Evolutionary conservation across 495 filamentous ascomycete genomes (phyloP).

Genomic region (Hamigera avellanea): DNA sequence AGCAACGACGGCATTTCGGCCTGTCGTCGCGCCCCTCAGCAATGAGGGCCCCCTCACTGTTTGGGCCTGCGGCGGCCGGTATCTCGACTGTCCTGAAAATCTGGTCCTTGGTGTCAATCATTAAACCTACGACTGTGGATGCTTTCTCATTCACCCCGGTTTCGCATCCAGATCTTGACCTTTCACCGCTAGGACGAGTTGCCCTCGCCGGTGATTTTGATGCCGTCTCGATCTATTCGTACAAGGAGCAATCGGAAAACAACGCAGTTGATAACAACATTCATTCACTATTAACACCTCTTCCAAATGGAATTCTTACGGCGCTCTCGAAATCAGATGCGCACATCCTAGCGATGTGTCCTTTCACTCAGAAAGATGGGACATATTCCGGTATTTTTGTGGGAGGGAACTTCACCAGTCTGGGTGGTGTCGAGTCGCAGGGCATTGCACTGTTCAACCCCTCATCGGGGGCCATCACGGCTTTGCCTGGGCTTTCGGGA

Average conservation of each 20-base stretch:
- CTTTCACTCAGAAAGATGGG: slow-evolving; percentile 58
- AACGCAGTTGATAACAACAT: slow-evolving; percentile 59
- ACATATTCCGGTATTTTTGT: slow-evolving; percentile 64
- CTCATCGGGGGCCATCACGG: slow-evolving; percentile 49
- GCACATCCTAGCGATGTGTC: slow-evolving; percentile 76
- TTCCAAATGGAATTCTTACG: slow-evolving; percentile 79
- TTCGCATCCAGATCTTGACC: slow-evolving; percentile 68
- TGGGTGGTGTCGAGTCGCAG: slow-evolving; percentile 61
- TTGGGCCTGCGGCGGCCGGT: slow-evolving; percentile 41
- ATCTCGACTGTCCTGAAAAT: slow-evolving; percentile 26
- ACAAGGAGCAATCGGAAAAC: slow-evolving; percentile 62
- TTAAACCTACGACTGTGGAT: slow-evolving; percentile 32
- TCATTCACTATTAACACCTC: slow-evolving; percentile 66
- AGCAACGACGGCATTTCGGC: slow-evolving; percentile 6
- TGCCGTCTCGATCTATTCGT: slow-evolving; percentile 82
- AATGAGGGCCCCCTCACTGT: slow-evolving; percentile 49
- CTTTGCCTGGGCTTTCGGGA: slow-evolving; percentile 68
- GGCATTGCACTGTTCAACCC: slow-evolving; percentile 76
- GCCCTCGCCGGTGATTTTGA: slow-evolving; percentile 85
- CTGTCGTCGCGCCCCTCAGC: slow-evolving; percentile 34
- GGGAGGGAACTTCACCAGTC: slow-evolving; percentile 92
- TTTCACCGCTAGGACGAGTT: slow-evolving; percentile 69
- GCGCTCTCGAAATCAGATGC: slow-evolving; percentile 65
- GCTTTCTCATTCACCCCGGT: slow-evolving; percentile 63
- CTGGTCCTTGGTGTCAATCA: slow-evolving; percentile 25